Percentiles rank a stretch among this genome's conserved stretches.
These are phyloP conservation scores for Wickerhamiella dianesei DNA, from an alignment of 805 yeast genomes.

Conservation along the genomic window DNA sequence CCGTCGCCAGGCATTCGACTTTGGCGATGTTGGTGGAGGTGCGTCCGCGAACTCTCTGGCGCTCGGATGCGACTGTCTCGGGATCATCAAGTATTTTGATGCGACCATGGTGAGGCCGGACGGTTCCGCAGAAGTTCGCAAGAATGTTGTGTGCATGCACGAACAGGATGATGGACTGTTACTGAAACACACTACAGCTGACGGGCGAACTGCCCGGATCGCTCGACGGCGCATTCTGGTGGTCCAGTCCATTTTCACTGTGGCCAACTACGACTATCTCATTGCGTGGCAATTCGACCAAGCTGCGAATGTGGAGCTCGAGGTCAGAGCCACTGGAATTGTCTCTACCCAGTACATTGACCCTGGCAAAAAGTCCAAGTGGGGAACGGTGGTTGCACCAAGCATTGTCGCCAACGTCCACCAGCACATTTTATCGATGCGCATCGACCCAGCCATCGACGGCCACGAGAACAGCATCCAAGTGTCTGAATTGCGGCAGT, in stretches of 20 bases:
- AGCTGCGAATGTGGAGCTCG: constrained; percentile 63
- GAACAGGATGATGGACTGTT: constrained; percentile 72
- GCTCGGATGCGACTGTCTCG: constrained; percentile 73
- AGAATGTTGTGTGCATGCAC: constrained; percentile 66
- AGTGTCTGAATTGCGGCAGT: constrained; percentile 53
- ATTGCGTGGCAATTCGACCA: constrained; percentile 58
- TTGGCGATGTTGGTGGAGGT: constrained; percentile 78
- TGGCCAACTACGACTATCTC: constrained; percentile 70
- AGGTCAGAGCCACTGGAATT: constrained; percentile 76
- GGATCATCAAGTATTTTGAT: constrained; percentile 61
- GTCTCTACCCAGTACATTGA: constrained; percentile 75
- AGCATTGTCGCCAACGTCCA: constrained; percentile 72
- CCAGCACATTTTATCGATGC: constrained; percentile 65
- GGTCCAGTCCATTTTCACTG: constrained; percentile 69
- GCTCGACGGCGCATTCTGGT: constrained; percentile 65
- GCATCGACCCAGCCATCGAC: constrained; percentile 70
- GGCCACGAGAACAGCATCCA: constrained; percentile 65
- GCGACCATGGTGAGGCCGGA: constrained; percentile 39
- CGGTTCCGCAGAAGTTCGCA: constrained; percentile 49
- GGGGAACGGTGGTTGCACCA: constrained; percentile 65
- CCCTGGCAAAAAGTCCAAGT: constrained; percentile 49
- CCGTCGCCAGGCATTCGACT: constrained; percentile 74
- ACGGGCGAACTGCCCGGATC: constrained; percentile 63
- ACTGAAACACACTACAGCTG: constrained; percentile 64
- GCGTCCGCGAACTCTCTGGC: constrained; percentile 50